Evolutionary conservation across 176 grass and related monocot species (phyloP).

Genomic region (Oryza officinalis): DNA sequence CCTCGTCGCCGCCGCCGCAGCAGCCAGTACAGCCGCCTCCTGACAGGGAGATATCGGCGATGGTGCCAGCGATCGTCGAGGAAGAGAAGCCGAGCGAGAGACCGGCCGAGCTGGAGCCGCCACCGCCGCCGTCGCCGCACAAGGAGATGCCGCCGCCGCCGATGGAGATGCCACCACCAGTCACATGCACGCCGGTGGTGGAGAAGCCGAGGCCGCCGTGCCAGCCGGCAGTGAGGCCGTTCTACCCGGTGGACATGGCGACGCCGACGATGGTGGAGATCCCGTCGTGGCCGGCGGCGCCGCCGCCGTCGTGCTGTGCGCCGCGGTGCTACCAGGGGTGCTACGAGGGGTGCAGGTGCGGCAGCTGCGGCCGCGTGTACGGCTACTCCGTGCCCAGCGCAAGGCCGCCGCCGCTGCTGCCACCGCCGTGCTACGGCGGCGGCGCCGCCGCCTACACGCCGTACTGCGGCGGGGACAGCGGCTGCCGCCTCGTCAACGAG

Average conservation of each 20-base stretch:
- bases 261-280: conserved; percentile 29
- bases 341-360: conserved; percentile 49
- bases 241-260: conserved; percentile 8
- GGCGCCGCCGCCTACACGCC: background rate
- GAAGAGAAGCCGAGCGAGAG: background rate
- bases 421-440: conserved; percentile 3
- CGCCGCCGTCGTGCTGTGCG: conserved; percentile 31
- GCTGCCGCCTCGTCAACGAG: conserved; percentile 46
- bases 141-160: background rate
- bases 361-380: conserved; percentile 32
- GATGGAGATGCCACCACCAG: background rate
- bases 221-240: background rate
- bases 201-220: conserved; percentile 24
- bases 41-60: background rate
- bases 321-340: conserved; percentile 48
- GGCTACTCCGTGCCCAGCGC: conserved; percentile 1
- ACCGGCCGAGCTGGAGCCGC: conserved; percentile 13
- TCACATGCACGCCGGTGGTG: background rate
- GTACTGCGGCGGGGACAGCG: conserved; percentile 28
- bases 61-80: background rate
- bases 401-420: background rate
- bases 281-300: conserved; percentile 35
- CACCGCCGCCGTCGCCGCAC: too few species aligned
- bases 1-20: background rate
- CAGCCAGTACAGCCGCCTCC: background rate